Base-by-base conservation (phyloP, 1,284 basidiomycete species). In the Takashimella tepidaria region DNA sequence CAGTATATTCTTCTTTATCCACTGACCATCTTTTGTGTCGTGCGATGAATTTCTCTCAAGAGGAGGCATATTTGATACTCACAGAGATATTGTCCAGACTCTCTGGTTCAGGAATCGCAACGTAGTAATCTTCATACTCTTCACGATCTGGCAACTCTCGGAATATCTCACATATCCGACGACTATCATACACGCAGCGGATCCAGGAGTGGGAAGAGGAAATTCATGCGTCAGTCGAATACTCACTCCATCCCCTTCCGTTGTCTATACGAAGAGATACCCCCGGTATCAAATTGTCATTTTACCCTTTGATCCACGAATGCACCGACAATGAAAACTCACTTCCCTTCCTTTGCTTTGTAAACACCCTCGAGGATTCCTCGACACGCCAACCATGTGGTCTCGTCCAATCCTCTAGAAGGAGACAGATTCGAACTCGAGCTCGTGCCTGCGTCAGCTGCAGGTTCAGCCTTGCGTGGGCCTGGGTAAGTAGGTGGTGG, bases 41-140 rank as follows among this genome's bases (percentile, higher is more conserved):
- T n/a, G n/a, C n/a, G n/a, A n/a, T n/a, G n/a, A n/a, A n/a, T n/a
- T n/a, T n/a, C n/a, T n/a, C n/a, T n/a, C n/a, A n/a, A n/a, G n/a
- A n/a, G n/a, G n/a, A n/a, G n/a, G n/a, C n/a, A n/a, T n/a, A 45
- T 41, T 21, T 6, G 2, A 11, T 1, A 61, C 73, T 61, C 55
- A 75, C 74, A 13, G 65, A 55, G 37, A 76, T 68, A 44, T 67
- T 62, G 48, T 76, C 68, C 43, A 76, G 56, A 54, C 66, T 68
- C 56, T 74, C 71, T 24, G 72, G 72, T 43, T 74, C 72, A 3
- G 70, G 68, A 11, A 76, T 76, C 16, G 71, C 64, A 42, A 63
- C 56, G 55, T 72, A 76, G 63, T 76, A 76, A 57, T 74, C 72
- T 5, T 66, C 57, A 49, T 64, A 73, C 41, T 58, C 53, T 12